Percentiles rank a stretch among this genome's conserved stretches.
These are phyloP conservation scores for Penicillium sclerotiorum DNA, from an alignment of 2,329 filamentous ascomycete species.

Conservation along the genomic window DNA sequence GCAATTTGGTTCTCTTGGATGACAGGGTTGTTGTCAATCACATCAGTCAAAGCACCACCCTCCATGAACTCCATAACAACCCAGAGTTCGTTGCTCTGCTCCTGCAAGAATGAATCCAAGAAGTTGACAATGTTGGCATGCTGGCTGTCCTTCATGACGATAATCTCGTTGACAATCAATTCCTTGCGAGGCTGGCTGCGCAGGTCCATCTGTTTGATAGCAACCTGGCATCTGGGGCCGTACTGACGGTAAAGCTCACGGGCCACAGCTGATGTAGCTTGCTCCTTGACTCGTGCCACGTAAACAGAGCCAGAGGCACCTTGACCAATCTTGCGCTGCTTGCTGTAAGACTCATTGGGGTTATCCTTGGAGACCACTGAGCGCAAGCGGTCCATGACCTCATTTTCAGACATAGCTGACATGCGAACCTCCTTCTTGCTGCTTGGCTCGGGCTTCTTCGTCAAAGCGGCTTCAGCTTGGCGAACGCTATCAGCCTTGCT, in stretches of 20 bases:
- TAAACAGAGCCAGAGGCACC: conserved; percentile 98
- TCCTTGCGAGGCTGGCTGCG: conserved; percentile 97
- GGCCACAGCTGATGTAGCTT: conserved; percentile 77
- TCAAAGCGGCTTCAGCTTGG: conserved; percentile 85
- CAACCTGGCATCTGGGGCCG: conserved; percentile 82
- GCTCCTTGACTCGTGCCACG: conserved; percentile 91
- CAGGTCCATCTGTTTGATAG: conserved; percentile 99
- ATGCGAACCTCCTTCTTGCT: conserved; percentile 93
- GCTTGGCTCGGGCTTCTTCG: conserved; percentile 75
- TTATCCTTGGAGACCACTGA: conserved; percentile 96
- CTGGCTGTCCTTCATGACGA: conserved; percentile 99
- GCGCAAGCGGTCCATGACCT: conserved; percentile 94
- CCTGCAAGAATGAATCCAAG: conserved; percentile 92
- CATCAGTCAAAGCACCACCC: conserved; percentile 93
- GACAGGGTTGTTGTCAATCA: conserved; percentile 94
- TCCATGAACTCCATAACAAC: conserved; percentile 99
- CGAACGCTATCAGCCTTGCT: conserved; percentile 68
- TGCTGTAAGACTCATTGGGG: conserved; percentile 92
- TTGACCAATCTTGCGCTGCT: conserved; percentile 99
- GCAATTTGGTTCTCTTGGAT: conserved; percentile 98
- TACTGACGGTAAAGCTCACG: conserved; percentile 76
- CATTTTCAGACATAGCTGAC: conserved; percentile 96
- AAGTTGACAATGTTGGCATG: conserved; percentile 99
- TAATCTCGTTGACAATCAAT: conserved; percentile 98
- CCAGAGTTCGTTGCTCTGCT: conserved; percentile 95